Base-by-base conservation (phyloP, 2,329 filamentous ascomycete species). In the Cercospora sp. region DNA sequence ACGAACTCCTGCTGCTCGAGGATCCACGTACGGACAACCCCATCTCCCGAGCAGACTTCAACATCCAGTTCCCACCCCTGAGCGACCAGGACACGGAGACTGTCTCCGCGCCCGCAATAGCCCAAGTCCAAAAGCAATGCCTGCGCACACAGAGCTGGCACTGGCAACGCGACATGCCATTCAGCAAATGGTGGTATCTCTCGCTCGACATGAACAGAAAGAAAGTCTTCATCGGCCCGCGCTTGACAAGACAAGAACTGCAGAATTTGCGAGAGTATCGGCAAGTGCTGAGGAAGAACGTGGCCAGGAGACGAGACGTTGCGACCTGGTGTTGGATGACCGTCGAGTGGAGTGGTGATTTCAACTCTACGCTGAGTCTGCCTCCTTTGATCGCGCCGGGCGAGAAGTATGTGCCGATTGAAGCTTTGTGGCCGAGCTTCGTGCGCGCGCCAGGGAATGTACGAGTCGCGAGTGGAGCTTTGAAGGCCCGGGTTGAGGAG, bases 281-380 rank as follows among this genome's bases (percentile, higher is more conserved):
- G 26, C 7, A 40, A 48, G 8, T 7, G 26, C 18, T 63, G 8
- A 51, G 60, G 40, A 45, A 30, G 8, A 18, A n/a, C 23, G 60
- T 26, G 20, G 5, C 28, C 13, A 48, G 26, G 28, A 45, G 26
- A 30, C 60, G 31, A 20, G 13, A 48, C 9, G 9, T 31, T 2
- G 18, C 26, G 7, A 42, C 40, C 12, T 33, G 30, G 16, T 20
- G 26, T 10, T 28, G 13, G 28, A 48, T 61, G 51, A 67, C 59
- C 4, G 26, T 67, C 12, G 45, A 64, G 30, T 67, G 65, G 65
- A 31, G 60, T 30, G 65, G 65, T 12, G 57, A 67, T 28, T 53
- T 60, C 26, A 28, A 42, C 26, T 45, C 61, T 2, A 23, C 61
- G 7, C 23, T 67, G 16, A 48, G 42, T 26, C 48, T 66, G 1